Evolutionary conservation across 2,329 filamentous ascomycete genomes (phyloP), one percentile per base, ranked within the genome.

Genomic region (Cryphonectria carpinicola): DNA sequence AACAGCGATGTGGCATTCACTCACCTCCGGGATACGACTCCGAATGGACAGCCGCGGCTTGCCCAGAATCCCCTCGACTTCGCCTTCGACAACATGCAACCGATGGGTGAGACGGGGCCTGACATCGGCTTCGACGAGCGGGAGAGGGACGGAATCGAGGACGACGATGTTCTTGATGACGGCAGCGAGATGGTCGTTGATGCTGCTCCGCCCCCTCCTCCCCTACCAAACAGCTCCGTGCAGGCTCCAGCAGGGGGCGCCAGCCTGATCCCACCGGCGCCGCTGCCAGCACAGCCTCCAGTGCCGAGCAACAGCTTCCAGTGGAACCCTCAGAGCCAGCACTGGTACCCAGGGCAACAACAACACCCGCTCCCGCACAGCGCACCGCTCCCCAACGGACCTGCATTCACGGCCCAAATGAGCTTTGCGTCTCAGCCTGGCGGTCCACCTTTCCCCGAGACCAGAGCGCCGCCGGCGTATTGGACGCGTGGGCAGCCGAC

Each of bases 1-100:
- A 97, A 94, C 74, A 83, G 80, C 0, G 81, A 83, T 14, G 79
- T 81, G 0, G 80, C 82, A 46, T 89, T 87, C 68, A 82, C 84
- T 56, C 81, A 82, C 4, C 75, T 84, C 10, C 82, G 83, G 41
- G 80, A 84, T 8, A 78, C 69, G 63, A 75, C 32, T 37, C 69
- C 37, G n/a, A 66, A 52, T 39, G 67, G 28, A n/a, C 72, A 65
- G 19, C 71, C 69, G 22, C 70, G 70, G 10, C 61, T 68, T 62
- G 60, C 32, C 19, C 58, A 71, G 19, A 56, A 71, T 72, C 68
- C 60, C 70, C 56, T 67, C 67, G 70, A 73, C 68, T 72, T 66
- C 70, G 72, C 41, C 63, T 70, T 56, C 17, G 72, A 67, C 66
- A 56, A 46, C 32, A 67, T 73, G 8, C 74, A 74, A 7, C 61